Evolutionary conservation across 148 eudicot genomes (phyloP), one percentile per base, ranked within the genome.

Genomic region (Camellia sinensis): DNA sequence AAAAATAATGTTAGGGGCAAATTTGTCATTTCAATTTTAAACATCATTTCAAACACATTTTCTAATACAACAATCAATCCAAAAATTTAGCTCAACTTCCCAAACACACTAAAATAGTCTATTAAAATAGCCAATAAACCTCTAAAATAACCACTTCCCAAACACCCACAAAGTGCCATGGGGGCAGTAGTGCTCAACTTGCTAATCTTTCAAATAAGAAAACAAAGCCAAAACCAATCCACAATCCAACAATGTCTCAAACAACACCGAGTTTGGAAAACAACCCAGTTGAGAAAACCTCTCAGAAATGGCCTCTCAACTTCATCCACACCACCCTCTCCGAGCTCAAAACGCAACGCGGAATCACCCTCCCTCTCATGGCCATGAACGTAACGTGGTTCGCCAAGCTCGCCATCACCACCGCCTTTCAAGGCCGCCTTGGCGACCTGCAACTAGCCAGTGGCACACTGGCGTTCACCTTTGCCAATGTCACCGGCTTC

Each of bases 401-500:
- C n/a, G 85, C 89, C 40, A 93, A 90, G 82, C 59, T 83, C 50
- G 89, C 94, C n/a, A 89, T 90, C 83, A 93, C 97, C 1, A 93
- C 94, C 4, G 83, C 86, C 3, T 93, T 95, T 78, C 89, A 93
- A 11, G 97, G 96, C 22, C 85, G 87, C 44, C 91, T 93, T 12
- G 98, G 98, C 0, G 93, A 89, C 87, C 88, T 93, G 3, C 84
- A 91, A 50, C 48, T 95, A 65, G 98, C 97, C 21, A 92, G 98
- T 9, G 98, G 94, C 46, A 79, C 94, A 1, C 91, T 93, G 0
- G 98, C 93, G 45, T 84, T 91, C 86, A 93, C 90, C 81, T 92
- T 95, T 10, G 97, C 93, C 2, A 95, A 95, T 77, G 95, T 95
- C 71, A 92, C 95, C 21, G 98, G 98, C 41, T 95, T 87, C 78